Base-by-base conservation (phyloP, 1,284 basidiomycete genomes). In the Porphyrellus sp. region DNA sequence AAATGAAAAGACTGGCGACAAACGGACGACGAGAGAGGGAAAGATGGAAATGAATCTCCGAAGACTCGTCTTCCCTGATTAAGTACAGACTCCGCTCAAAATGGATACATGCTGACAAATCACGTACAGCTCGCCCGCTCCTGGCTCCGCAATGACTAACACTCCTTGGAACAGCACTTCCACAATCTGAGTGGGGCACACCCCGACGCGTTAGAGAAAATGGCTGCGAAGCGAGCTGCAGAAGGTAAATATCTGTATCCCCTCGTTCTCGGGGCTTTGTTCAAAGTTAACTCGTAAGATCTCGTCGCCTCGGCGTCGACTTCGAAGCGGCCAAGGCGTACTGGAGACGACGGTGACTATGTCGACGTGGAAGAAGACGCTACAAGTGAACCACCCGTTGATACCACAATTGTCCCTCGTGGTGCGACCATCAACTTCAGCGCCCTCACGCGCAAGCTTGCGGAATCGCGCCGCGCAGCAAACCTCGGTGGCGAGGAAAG, bases 371-470 rank as follows among this genome's bases (percentile, higher is more conserved):
- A 78, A 61, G 77, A 83, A 55, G 80, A 83, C 55, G 74, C 78
- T 51, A 59, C 52, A 7, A 64, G 77, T 73, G 46, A 80, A 77
- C 58, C 77, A 71, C 46, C 79, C 8, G 74, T 77, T 7, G 80
- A 82, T 53, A 72, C 76, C 2, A 71, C 80, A 35, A 72, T 85
- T 41, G 74, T 89, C 21, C 85, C 87, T 31, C 79, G 79, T 30
- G 77, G 79, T 37, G 84, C 86, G 16, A 91, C 85, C 11, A 91
- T 92, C 64, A 91, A 91, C 61, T 82, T 92, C 66, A 86, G 81
- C 60, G 89, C 87, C 3, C 73, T 92, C 33, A 86, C 85, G 7
- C 83, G 88, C 57, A 91, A 86, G 63, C 74, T 89, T 20, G 83
- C 83, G 1, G 78, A 86, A 59, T 77, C 79, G 23, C 78, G 77